A percentile compares a stretch with the other conserved stretches of the same genome.
Evolutionary conservation across 2,329 filamentous ascomycete species (phyloP).

Genomic region (Aspergillus amoenus): DNA sequence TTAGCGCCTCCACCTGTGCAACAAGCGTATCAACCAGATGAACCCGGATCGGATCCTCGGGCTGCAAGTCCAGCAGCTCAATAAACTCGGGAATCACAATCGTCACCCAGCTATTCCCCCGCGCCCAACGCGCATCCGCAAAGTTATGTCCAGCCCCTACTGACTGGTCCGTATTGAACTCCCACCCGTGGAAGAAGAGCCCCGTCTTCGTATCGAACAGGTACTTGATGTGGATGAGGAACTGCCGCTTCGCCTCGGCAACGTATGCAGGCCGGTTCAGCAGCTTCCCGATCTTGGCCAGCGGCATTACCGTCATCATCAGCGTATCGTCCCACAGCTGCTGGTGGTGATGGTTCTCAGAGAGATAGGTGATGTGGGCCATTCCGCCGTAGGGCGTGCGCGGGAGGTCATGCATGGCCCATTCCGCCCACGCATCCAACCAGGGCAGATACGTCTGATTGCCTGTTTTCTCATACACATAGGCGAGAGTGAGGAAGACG

Average conservation of each 20-base stretch:
- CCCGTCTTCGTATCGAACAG: slow-evolving; percentile 71
- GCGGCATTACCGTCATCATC: slow-evolving; percentile 82
- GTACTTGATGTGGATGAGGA: slow-evolving; percentile 75
- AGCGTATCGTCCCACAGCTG: slow-evolving; percentile 84
- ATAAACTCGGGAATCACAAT: slow-evolving; percentile 82
- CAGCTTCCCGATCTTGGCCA: slow-evolving; percentile 75
- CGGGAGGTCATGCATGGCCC: slow-evolving; percentile 74
- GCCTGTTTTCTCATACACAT: slow-evolving; percentile 72
- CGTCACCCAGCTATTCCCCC: slow-evolving; percentile 67
- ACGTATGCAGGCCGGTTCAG: slow-evolving; percentile 70
- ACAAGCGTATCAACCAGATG: slow-evolving; percentile 56
- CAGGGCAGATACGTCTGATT: slow-evolving; percentile 71
- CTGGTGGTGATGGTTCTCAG: slow-evolving; percentile 68
- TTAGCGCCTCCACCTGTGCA: slow-evolving; percentile 67
- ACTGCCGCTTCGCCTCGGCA: slow-evolving; percentile 74
- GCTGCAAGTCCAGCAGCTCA: slow-evolving; percentile 64
- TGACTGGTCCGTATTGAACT: slow-evolving; percentile 54
- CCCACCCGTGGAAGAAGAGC: slow-evolving; percentile 81
- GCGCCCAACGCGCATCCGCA: slow-evolving; percentile 55
- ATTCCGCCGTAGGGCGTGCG: slow-evolving; percentile 70
- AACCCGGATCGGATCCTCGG: slow-evolving; percentile 59
- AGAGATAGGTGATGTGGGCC: slow-evolving; percentile 73
- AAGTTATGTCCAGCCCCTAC: slow-evolving; percentile 59
- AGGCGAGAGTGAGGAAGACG: slow-evolving; percentile 71
- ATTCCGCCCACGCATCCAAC: slow-evolving; percentile 79